Conservation (phyloP, 176 grass and related monocot genomes). For the Avena insularis region DNA sequence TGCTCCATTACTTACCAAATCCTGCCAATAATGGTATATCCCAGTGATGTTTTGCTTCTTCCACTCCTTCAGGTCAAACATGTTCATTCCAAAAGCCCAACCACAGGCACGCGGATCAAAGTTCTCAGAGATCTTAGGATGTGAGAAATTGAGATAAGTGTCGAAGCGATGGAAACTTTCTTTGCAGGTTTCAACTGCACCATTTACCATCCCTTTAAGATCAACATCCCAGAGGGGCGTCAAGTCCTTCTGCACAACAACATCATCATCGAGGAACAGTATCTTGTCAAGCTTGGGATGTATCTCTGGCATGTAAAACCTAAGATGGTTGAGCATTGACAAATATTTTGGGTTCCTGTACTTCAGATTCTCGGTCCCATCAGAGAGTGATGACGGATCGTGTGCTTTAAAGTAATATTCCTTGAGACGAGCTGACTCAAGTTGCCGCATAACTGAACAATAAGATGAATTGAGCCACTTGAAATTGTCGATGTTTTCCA, state of each 20-base stretch:
- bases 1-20: conserved; percentile 69
- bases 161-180: conserved; percentile 97
- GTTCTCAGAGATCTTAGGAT: conserved; percentile 83
- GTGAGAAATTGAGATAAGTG: conserved; percentile 93
- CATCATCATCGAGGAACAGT: conserved; percentile 94
- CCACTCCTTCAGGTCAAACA: conserved; percentile 92
- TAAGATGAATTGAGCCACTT: conserved; percentile 97
- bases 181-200: conserved; percentile 97
- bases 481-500: conserved; percentile 94
- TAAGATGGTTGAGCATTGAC: conserved; percentile 97
- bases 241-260: conserved; percentile 94
- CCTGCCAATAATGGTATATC: conserved; percentile 99
- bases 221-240: conserved; percentile 78
- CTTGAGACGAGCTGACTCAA: conserved; percentile 88
- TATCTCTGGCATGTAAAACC: conserved; percentile 98
- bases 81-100: conserved; percentile 99
- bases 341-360: conserved; percentile 97
- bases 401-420: conserved; percentile 98
- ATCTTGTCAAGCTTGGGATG: conserved; percentile 94
- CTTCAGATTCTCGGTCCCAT: conserved; percentile 88
- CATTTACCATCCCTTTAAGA: conserved; percentile 97
- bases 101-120: conserved; percentile 95
- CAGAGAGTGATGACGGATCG: conserved; percentile 87
- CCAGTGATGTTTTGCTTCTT: conserved; percentile 94
- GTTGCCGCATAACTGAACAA: conserved; percentile 92